Evolutionary conservation across 2,329 filamentous ascomycete species (phyloP).

Genomic region (Diaporthe citrichinensis): DNA sequence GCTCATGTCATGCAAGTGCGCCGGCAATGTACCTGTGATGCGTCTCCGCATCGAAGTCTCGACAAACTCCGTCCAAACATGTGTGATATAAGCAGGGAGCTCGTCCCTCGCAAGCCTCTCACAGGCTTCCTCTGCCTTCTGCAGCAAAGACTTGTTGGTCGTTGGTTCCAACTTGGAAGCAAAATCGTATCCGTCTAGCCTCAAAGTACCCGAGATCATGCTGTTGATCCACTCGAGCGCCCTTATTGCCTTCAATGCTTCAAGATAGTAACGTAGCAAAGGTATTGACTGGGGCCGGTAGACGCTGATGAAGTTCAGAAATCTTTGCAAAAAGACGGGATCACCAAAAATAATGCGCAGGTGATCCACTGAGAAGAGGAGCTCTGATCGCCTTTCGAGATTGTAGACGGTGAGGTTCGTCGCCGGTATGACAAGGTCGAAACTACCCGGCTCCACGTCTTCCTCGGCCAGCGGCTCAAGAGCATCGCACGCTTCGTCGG

Average conservation of each 20-base stretch:
- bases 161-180: slow-evolving; percentile 64
- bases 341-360: slow-evolving; percentile 46
- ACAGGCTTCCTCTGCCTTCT: slow-evolving; percentile 76
- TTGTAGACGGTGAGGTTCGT: slow-evolving; percentile 54
- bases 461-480: slow-evolving; percentile 56
- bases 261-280: slow-evolving; percentile 79
- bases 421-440: slow-evolving; percentile 60
- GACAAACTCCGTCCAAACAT: slow-evolving; percentile 78
- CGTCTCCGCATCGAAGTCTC: slow-evolving; percentile 77
- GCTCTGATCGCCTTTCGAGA: slow-evolving; percentile 67
- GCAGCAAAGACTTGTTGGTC: slow-evolving; percentile 70
- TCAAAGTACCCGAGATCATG: slow-evolving; percentile 71
- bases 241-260: slow-evolving; percentile 78
- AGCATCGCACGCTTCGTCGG: slow-evolving; percentile 68
- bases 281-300: slow-evolving; percentile 74
- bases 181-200: slow-evolving; percentile 69
- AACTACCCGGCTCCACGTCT: slow-evolving; percentile 65
- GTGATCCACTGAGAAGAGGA: slow-evolving; percentile 70
- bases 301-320: slow-evolving; percentile 75
- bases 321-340: slow-evolving; percentile 59
- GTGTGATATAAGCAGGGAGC: slow-evolving; percentile 79
- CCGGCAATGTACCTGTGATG: slow-evolving; percentile 76
- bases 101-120: slow-evolving; percentile 76
- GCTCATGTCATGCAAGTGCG: slow-evolving; percentile 76
- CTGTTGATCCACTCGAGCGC: slow-evolving; percentile 81